Evolutionary conservation across 305 asterid genomes (phyloP).

Genomic region (Monarda citriodora): DNA sequence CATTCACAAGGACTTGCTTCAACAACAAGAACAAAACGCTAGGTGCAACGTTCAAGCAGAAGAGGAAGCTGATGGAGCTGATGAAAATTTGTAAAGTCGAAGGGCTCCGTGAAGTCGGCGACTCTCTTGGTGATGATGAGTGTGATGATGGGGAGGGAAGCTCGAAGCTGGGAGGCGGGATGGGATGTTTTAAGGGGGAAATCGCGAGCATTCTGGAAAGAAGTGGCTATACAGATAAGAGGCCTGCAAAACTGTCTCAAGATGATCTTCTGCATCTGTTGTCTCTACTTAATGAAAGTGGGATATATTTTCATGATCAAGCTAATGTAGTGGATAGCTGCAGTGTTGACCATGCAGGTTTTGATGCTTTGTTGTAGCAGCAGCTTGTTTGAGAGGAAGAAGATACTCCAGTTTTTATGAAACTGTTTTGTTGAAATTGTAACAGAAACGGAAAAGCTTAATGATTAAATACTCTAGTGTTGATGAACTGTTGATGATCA

Average conservation of each 20-base stretch:
- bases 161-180: conserved; percentile 18
- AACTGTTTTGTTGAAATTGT: neutral
- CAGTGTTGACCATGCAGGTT: conserved; percentile 29
- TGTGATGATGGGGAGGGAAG: conserved; percentile 16
- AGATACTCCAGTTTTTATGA: neutral
- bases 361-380: conserved; percentile 28
- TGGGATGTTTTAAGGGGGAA: conserved; percentile 48
- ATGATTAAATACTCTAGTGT: too few species aligned
- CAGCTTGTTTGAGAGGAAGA: neutral
- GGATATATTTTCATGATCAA: conserved; percentile 64
- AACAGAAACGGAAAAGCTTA: too few species aligned
- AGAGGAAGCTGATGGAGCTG: conserved; percentile 78
- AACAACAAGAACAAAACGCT: conserved; percentile 86
- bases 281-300: conserved; percentile 69
- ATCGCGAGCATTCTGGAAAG: conserved; percentile 44
- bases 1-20: conserved; percentile 87
- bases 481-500: too few species aligned
- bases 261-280: conserved; percentile 66
- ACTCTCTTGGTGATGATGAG: conserved; percentile 24
- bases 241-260: conserved; percentile 76
- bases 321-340: conserved; percentile 24
- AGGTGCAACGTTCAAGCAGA: conserved; percentile 90
- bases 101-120: conserved; percentile 19
- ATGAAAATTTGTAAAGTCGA: conserved; percentile 41
- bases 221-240: conserved; percentile 66